Base-by-base conservation (phyloP, 2,329 filamentous ascomycete species). In the Cercospora sp. region DNA sequence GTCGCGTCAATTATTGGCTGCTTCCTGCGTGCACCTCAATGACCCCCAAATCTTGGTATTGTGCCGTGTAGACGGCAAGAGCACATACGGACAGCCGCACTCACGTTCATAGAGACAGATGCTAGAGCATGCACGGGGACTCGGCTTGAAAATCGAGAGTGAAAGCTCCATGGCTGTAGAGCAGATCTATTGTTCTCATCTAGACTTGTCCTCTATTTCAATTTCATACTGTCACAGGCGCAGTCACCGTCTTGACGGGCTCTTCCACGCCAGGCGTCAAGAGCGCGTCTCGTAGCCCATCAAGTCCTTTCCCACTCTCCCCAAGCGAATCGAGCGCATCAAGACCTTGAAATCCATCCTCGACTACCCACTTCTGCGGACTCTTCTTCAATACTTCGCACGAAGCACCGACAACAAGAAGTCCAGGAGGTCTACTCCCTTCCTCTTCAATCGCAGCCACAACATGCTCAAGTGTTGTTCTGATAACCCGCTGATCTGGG, bases 401-500 rank as follows among this genome's bases (percentile, higher is more conserved):
- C 3, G 93, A 91, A 57, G 86, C 83, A 0, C 95, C 95, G 0
- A 97, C 89, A 0, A 98, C 92, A 31, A 99, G 81, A 68, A 99
- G 79, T 0, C 95, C 95, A 0, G 95, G 95, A 13, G 95, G 95
- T 39, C 94, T 84, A 72, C 91, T 95, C 0, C 95, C 95, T 76
- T 96, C 93, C 60, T 91, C 88, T 78, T 97, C 93, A 57, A 99
- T 89, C 0, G 95, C 95, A 63, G 89, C 86, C 26, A 86, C 91
- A 1, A 98, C 92, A 74, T 90, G 86, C 73, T 89, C 86, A 26
- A 99, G 81, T 0, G 93, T 97, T 1, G 93, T 95, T 65, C 95
- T 86, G 30, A 99, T 94, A 16, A 99, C 92, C 60, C 94, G 86
- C 81, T 99, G 95, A 77, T 99, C 95, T 0, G 93, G 91, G 77